phyloP scores from a whole-genome alignment of 129 eudicot species.

The Tanacetum coccineum region DNA sequence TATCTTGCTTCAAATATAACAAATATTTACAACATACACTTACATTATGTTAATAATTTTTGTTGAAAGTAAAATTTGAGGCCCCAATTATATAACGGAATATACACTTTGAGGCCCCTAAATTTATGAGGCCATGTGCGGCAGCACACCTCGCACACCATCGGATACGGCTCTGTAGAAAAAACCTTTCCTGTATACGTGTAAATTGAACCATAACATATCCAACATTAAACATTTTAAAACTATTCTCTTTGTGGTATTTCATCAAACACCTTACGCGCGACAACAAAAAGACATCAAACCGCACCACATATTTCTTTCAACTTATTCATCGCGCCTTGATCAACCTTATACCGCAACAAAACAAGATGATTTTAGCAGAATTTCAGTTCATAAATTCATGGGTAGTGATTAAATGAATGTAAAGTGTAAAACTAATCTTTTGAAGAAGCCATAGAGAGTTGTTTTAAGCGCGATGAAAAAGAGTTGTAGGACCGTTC shows the following conservation, averaged over 20 bases:
- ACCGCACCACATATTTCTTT: slow-evolving; percentile 48
- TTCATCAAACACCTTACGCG: slow-evolving; percentile 43
- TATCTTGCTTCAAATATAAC: no score
- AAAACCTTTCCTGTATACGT: no score
- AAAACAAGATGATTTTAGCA: not conserved
- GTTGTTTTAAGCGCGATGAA: slow-evolving; percentile 69
- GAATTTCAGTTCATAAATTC: not conserved
- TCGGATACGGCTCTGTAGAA: no score
- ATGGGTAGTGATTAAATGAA: not conserved
- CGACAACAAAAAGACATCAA: slow-evolving; percentile 26
- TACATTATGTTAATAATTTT: no score
- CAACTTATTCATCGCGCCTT: slow-evolving; percentile 65
- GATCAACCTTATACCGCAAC: slow-evolving; percentile 66
- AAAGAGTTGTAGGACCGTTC: no score
- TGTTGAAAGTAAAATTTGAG: no score
- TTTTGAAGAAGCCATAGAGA: slow-evolving; percentile 87
- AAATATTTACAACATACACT: no score
- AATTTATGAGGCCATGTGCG: no score
- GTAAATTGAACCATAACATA: no score
- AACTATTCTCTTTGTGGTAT: slow-evolving; percentile 27
- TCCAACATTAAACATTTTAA: not conserved
- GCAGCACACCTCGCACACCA: no score
- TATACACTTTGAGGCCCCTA: no score
- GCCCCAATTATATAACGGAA: no score
- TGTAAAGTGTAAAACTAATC: slow-evolving; percentile 28